phyloP scores from a whole-genome alignment of 2,329 filamentous ascomycete genomes.

The Xylaria sp. region DNA sequence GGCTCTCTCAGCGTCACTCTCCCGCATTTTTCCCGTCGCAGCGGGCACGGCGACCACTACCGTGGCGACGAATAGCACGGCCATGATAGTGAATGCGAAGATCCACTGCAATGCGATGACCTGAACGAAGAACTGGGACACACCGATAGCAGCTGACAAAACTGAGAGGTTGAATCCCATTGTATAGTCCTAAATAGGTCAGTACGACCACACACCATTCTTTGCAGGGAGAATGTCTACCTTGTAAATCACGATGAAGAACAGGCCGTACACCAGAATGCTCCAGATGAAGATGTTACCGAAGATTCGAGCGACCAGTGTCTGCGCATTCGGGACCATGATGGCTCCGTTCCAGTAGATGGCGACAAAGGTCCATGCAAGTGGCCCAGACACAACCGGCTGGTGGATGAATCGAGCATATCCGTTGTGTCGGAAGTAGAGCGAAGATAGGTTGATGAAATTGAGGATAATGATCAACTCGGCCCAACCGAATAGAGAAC shows the following conservation, averaged over 20 bases:
- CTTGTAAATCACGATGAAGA: slow-evolving; percentile 80
- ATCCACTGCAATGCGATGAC: slow-evolving; percentile 89
- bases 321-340: slow-evolving; percentile 75
- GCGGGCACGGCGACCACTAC: slow-evolving; percentile 72
- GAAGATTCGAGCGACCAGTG: slow-evolving; percentile 77
- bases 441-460: slow-evolving; percentile 80
- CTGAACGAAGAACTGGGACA: slow-evolving; percentile 79
- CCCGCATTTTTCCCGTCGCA: slow-evolving; percentile 65
- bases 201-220: slow-evolving; percentile 3
- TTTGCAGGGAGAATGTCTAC: slow-evolving; percentile 54
- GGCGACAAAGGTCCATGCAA: slow-evolving; percentile 87
- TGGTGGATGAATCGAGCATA: slow-evolving; percentile 81
- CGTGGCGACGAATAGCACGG: slow-evolving; percentile 76
- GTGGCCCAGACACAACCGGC: slow-evolving; percentile 78
- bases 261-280: slow-evolving; percentile 78
- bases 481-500: slow-evolving; percentile 78
- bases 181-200: slow-evolving; percentile 67
- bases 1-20: slow-evolving; percentile 67
- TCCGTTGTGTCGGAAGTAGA: slow-evolving; percentile 83
- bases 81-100: slow-evolving; percentile 88
- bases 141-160: slow-evolving; percentile 77
- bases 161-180: slow-evolving; percentile 84
- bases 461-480: slow-evolving; percentile 82
- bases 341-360: slow-evolving; percentile 92
- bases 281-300: slow-evolving; percentile 92